Evolutionary conservation across 768 basidiomycete species (phyloP), one percentile per base, ranked within the genome.

Genomic region (Polyporus arcularius): DNA sequence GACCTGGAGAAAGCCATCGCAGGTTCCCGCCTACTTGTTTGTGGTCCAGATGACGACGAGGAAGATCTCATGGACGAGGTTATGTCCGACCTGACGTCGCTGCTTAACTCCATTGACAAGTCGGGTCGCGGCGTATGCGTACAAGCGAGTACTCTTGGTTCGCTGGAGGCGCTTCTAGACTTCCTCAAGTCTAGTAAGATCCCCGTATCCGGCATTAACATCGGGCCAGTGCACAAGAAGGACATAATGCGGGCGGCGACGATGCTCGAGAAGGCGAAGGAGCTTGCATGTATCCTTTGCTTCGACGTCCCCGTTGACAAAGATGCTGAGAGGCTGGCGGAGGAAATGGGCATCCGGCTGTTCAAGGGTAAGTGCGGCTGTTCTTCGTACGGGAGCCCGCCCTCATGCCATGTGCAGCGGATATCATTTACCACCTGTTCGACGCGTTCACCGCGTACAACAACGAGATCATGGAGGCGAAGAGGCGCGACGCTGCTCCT

Each of bases 1-100:
- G 96, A 97, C 71, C 84, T 99, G 18, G 97, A 98, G 70, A 98
- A 98, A 73, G 96, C 97, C 12, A 96, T 98, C 62, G 96, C 96
- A 61, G 97, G 97, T 68, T 98, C 96, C 42, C 89, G 94, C 9
- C 79, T 99, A 53, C 85, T 98, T 51, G 92, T 98, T 32, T 84
- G 89, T 50, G 92, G 96, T 16, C 94, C 94, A 54, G 96, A 98
- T 67, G 96, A 98, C 65, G 96, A 98, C 65, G 96, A 98, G 70
- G 96, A 97, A 51, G 94, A 94, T 41, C 77, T 98, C 35, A 88
- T 87, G 71, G 95, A 97, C 54, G 94, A 97, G 74, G 87, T 98
- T 68, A 98, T 98, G 96, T 88, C 92, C 15, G 97, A 98, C 72
- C 79, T 99, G 38, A 94, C 93, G 12, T 85, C 89, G 7, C 78